Conservation (phyloP, 2,329 filamentous ascomycete genomes). For the Fusarium bactridioides region DNA sequence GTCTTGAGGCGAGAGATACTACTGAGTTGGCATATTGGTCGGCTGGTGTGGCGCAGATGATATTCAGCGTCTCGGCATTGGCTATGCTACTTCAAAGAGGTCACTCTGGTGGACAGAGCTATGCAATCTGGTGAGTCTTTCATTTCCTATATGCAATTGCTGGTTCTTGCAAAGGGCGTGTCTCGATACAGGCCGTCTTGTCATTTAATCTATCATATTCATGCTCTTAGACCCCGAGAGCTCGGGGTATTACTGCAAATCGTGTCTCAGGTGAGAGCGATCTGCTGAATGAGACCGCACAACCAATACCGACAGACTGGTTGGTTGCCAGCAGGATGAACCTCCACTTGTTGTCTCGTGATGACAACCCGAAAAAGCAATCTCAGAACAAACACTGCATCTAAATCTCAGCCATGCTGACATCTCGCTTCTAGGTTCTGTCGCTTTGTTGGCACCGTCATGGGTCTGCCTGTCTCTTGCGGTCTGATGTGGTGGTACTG, state of each 20-base stretch:
- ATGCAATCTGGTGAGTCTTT: constrained; percentile 58
- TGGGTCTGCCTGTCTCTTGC: constrained; percentile 51
- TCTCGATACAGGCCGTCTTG: not conserved
- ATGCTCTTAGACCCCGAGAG: not conserved
- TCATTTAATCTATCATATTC: not conserved
- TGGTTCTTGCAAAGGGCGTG: constrained; percentile 20
- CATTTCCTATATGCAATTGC: constrained; percentile 27
- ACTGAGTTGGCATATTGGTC: constrained; percentile 61
- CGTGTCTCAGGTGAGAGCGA: constrained; percentile 16
- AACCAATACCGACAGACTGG: not conserved
- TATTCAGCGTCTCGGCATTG: constrained; percentile 50
- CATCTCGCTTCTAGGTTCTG: constrained; percentile 48
- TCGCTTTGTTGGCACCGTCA: constrained; percentile 52
- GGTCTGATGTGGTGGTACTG: constrained; percentile 58
- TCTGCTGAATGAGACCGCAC: not conserved
- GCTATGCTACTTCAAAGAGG: constrained; percentile 55
- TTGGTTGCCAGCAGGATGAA: not conserved
- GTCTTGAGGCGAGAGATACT: constrained; percentile 52
- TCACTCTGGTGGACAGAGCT: constrained; percentile 58
- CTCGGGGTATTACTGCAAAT: constrained; percentile 12
- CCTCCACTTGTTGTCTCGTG: not conserved
- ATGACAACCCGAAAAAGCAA: not conserved
- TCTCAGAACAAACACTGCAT: not conserved
- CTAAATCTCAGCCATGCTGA: constrained; percentile 14
- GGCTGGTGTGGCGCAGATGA: constrained; percentile 54